Percentiles rank a stretch among this genome's conserved stretches.
Evolutionary conservation across 208 protist genomes (phyloP).

Genomic region (Borovskyia barvae): DNA sequence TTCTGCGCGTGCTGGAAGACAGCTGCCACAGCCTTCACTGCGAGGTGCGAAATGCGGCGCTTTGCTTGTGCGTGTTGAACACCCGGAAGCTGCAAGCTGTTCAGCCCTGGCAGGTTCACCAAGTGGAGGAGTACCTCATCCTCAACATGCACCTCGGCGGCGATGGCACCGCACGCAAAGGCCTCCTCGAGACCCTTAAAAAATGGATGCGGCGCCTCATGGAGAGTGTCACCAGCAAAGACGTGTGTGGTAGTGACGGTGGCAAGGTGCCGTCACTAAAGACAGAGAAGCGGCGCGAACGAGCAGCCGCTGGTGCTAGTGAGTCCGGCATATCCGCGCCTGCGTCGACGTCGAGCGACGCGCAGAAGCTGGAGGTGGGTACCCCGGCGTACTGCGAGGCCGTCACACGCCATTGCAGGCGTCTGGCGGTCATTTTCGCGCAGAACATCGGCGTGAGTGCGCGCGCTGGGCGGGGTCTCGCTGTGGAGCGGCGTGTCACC

Average conservation of each 20-base stretch:
- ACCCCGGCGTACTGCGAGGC: constrained; percentile 14
- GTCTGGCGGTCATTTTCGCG: constrained; percentile 33
- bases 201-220: constrained; percentile 70
- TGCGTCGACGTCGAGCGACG: not conserved
- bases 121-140: constrained; percentile 74
- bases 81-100: constrained; percentile 57
- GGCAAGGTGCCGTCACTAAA: not conserved
- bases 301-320: not conserved
- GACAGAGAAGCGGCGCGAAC: not conserved
- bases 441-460: constrained; percentile 51
- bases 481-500: constrained; percentile 63
- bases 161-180: constrained; percentile 69
- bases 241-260: not conserved
- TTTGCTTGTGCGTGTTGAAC: constrained; percentile 66
- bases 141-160: constrained; percentile 83
- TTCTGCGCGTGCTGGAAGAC: constrained; percentile 39
- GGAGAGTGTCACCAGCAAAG: constrained; percentile 34
- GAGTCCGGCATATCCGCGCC: not conserved
- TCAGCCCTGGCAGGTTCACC: constrained; percentile 54
- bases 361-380: constrained; percentile 11
- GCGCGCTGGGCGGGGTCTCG: constrained; percentile 24
- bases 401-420: constrained; percentile 40
- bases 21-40: constrained; percentile 46
- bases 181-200: constrained; percentile 54
- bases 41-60: constrained; percentile 65